Base-by-base conservation (phyloP, 2,329 filamentous ascomycete species). In the Pseudocercospora crystallina region DNA sequence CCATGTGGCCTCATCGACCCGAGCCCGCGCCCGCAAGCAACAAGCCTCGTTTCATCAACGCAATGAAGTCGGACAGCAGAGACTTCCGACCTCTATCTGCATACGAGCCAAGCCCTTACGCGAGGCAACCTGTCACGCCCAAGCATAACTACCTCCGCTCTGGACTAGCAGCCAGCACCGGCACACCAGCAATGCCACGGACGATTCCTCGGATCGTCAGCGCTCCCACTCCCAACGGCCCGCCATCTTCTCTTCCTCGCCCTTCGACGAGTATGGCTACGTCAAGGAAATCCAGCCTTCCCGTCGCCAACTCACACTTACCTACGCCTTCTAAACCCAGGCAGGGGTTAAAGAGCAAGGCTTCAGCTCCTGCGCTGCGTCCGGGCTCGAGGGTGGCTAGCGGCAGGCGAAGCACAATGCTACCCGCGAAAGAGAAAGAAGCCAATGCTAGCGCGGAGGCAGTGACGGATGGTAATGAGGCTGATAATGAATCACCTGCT, bases 101-200 rank as follows among this genome's bases (percentile, higher is more conserved):
- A 2, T 60, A 61, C 36, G 67, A 70, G 49, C 67, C 68, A 13
- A 65, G 64, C 3, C 62, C 63, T 2, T 68, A 69, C 45, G 64
- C 66, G 11, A 69, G 67, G 46, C 45, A 56, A 9, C 60, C 65
- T 7, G 54, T 65, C 9, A 62, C 62, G 7, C 62, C 63, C 13
- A 64, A 65, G 51, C 58, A 55, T 20, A 58, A 61, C 49, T 63
- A 57, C 55, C 53, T 63, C 9, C 51, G 64, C 36, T 55, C 62
- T 8, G 49, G 49, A 33, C 41, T 49, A 37, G 35, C 47, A 43
- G 40, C 49, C 29, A 12, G 54, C 53, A 26, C 50, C 53, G 13
- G 52, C 57, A 35, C 51, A 12, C 48, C 50, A 15, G 47, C 53
- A 5, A 42, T 47, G 10, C 13, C 46, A 1, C 39, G 40, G 8